phyloP scores from a whole-genome alignment of 1,139 yeast genomes.

The Hemisphaericaspora xylanilytica region DNA sequence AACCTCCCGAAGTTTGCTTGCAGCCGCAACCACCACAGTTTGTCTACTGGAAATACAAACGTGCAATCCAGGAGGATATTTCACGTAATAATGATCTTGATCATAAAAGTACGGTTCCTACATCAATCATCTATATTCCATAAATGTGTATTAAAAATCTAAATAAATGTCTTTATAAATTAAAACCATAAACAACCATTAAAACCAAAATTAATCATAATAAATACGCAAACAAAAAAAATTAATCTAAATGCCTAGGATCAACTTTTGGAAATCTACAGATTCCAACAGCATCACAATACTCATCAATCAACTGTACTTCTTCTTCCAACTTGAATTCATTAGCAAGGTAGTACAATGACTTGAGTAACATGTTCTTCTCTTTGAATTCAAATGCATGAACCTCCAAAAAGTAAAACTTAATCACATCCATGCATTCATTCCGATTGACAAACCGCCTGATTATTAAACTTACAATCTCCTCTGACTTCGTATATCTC shows the following conservation, averaged over 20 bases:
- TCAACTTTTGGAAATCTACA: background rate
- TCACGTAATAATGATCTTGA: no score
- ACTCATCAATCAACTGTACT: constrained; percentile 3
- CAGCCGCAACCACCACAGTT: no score
- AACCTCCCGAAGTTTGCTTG: no score
- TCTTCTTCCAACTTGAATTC: constrained; percentile 16
- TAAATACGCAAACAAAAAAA: constrained; percentile 2
- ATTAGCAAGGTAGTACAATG: constrained; percentile 19
- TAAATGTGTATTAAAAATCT: background rate
- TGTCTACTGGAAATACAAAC: no score
- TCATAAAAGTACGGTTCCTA: no score
- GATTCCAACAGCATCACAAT: constrained; percentile 1
- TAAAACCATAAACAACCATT: constrained; percentile 1
- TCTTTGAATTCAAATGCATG: constrained; percentile 17
- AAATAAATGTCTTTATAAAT: constrained; percentile 1
- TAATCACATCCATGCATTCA: constrained; percentile 21
- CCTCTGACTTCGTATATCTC: constrained; percentile 22
- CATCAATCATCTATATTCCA: no score
- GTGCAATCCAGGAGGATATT: no score
- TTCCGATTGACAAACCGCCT: constrained; percentile 24
- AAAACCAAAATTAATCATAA: constrained; percentile 1
- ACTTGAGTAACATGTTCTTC: constrained; percentile 17
- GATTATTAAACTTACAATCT: constrained; percentile 27
- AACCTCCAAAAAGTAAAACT: constrained; percentile 32
- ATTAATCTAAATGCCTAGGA: background rate